These are phyloP conservation scores for Colletotrichum cuscutae DNA, from an alignment of 2,329 filamentous ascomycete genomes.

Conservation along the genomic window DNA sequence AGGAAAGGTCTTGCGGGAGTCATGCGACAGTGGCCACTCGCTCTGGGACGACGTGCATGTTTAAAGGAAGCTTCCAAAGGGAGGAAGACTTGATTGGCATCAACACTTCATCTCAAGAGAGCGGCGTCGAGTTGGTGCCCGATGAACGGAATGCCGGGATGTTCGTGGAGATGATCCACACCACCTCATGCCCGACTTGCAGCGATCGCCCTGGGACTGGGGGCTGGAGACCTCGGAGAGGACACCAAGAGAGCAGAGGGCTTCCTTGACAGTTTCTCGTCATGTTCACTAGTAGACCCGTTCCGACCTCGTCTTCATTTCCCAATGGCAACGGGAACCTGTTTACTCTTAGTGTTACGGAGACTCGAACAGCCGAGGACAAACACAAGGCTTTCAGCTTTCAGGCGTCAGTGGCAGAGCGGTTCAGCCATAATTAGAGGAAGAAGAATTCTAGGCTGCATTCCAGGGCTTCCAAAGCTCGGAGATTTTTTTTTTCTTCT, in stretches of 20 bases:
- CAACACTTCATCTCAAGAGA: not conserved
- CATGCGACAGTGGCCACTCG: slow-evolving; percentile 4
- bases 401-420: not conserved
- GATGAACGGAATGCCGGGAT: slow-evolving; percentile 30
- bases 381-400: not conserved
- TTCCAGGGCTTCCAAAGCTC: slow-evolving; percentile 4
- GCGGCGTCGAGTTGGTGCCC: slow-evolving; percentile 25
- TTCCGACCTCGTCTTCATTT: slow-evolving; percentile 1
- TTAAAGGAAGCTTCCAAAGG: slow-evolving; percentile 23
- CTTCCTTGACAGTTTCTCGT: not conserved
- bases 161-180: slow-evolving; percentile 29
- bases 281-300: not conserved
- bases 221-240: slow-evolving; percentile 5
- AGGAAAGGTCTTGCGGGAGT: slow-evolving; percentile 32
- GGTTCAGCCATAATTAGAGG: too few relatives aligned
- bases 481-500: not conserved
- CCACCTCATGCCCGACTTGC: slow-evolving; percentile 30
- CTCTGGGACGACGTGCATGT: slow-evolving; percentile 18
- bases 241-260: not conserved
- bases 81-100: not conserved
- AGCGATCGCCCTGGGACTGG: slow-evolving; percentile 31
- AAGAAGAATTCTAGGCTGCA: slow-evolving; percentile 2
- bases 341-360: not conserved
- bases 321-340: slow-evolving; percentile 3
- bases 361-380: not conserved